Evolutionary conservation across 805 yeast genomes (phyloP), one percentile per base, ranked within the genome.

Genomic region (Wickerhamiella kurtzmanii): DNA sequence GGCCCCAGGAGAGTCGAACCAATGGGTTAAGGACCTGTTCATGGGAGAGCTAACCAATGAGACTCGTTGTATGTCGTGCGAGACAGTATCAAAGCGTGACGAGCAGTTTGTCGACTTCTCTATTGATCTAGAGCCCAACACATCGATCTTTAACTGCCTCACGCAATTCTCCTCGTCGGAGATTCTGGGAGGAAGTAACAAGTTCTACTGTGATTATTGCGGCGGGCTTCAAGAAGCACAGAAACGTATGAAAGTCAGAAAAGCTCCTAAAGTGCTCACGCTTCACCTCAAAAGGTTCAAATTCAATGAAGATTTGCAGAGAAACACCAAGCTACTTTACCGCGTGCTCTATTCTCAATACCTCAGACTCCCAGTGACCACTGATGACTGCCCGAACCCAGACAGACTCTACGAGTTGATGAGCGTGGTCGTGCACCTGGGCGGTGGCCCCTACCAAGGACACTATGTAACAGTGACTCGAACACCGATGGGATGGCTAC

Each of bases 371-470:
- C 78, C 80, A 58, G 69, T 60, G 50, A 79, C 89, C 25, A 75
- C 87, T 0, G 72, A 73, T 41, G 76, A 74, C 56, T 58, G 75
- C 44, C 65, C 64, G 20, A 64, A 68, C 15, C 70, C 75, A 1
- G 75, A 75, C 53, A 76, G 75, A 55, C 69, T 79, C 17, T 92
- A 87, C 58, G 95, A 88, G 56, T 66, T 92, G 44, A 81, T 78
- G 52, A 85, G 89, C 0, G 79, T 89, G 39, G 92, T 92, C 11
- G 87, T 92, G 9, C 98, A 92, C 60, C 79, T 92, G 54, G 98
- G 98, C 4, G 94, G 96, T 3, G 96, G 97, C 0, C 96, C 97
- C 1, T 87, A 86, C 67, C 96, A 88, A 64, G 98, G 98, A 0
- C 98, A 92, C 61, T 92, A 92, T 62, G 89, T 92, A 8, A 74